phyloP scores from a whole-genome alignment of 495 filamentous ascomycete species.

The Penicillium psychrofluorescens region DNA sequence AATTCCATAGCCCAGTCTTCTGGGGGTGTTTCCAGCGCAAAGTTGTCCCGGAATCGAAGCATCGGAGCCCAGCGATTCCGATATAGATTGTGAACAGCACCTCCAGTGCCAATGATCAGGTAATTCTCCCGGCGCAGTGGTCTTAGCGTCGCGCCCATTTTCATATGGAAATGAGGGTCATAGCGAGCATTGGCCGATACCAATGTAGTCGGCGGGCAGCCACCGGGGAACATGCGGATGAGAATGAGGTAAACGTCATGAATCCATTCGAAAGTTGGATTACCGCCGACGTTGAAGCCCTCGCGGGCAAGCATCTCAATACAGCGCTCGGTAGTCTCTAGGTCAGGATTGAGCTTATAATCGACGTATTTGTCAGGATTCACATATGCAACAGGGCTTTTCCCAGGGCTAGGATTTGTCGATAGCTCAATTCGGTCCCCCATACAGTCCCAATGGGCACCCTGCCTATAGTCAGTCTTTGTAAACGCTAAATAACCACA shows the following conservation, averaged over 20 bases:
- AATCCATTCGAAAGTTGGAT: slow-evolving; percentile 53
- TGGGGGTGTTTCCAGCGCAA: slow-evolving; percentile 48
- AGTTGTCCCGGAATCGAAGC: slow-evolving; percentile 52
- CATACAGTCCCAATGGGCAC: slow-evolving; percentile 52
- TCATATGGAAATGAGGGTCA: slow-evolving; percentile 55
- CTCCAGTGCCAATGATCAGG: slow-evolving; percentile 54
- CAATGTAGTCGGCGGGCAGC: slow-evolving; percentile 51
- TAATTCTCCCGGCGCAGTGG: slow-evolving; percentile 42
- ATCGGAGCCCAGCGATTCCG: slow-evolving; percentile 55
- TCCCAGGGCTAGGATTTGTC: slow-evolving; percentile 46
- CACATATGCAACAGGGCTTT: slow-evolving; percentile 53
- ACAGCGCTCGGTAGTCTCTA: slow-evolving; percentile 36
- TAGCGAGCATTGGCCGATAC: slow-evolving; percentile 51
- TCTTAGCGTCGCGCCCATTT: slow-evolving; percentile 44
- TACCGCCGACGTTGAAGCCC: slow-evolving; percentile 43
- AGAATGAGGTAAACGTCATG: slow-evolving; percentile 58
- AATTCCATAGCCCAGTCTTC: slow-evolving; percentile 52
- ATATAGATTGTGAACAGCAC: slow-evolving; percentile 58
- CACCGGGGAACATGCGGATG: slow-evolving; percentile 54
- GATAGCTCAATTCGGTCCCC: slow-evolving; percentile 45
- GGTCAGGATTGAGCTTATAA: slow-evolving; percentile 50
- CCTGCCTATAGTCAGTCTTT: slow-evolving; percentile 21
- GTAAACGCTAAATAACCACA: too few relatives aligned
- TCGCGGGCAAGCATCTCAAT: slow-evolving; percentile 33
- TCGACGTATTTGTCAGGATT: slow-evolving; percentile 49